Base-by-base conservation (phyloP, 441 rosid genomes). In the Arabidopsis lyrata region DNA sequence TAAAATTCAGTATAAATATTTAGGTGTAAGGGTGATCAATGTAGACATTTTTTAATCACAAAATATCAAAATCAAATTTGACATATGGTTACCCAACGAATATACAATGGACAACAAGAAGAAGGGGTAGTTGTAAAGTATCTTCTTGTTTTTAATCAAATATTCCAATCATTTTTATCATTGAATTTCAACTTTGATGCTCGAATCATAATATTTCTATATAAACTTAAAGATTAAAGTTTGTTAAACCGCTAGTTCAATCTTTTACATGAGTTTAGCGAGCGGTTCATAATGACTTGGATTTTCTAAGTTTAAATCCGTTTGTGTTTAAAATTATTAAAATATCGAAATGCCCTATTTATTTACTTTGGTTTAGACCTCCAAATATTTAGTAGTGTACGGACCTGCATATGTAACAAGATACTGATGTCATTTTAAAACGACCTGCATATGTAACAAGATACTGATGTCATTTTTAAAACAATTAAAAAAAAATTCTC, bases 41-140 rank as follows among this genome's bases (percentile, higher is more conserved):
- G 55, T 63, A 9, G 42, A 31, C 29, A 49, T 6, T 16, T 7
- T 16, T 16, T 48, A 16, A 16, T 16, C 4, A 24, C 8, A 47
- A 68, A 47, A 3, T 70, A 70, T 11, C 18, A 47, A 35, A 45
- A 20, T 9, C 3, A 58, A n/a, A n/a, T 15, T 32, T 45, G 12
- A 24, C 27, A 0, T 24, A 24, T 24, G 27, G 27, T 24, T 24
- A 24, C 35, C 68, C 13, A 41, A 18, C 56, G n/a, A 63, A 65
- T 47, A 53, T 62, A 62, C 12, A 5, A 27, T 62, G 63, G 44
- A 34, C 56, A 64, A 47, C 36, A 66, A 29, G 18, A 56, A 10
- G n/a, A 39, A 58, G 52, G 55, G 39, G 73, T 50, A 14, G 67
- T 65, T 74, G 72, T 49, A 75, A 75, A 75, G 68, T 59, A 60